These are phyloP conservation scores for Apiospora sp. DNA, from an alignment of 2,329 filamentous ascomycete species.

Conservation along the genomic window DNA sequence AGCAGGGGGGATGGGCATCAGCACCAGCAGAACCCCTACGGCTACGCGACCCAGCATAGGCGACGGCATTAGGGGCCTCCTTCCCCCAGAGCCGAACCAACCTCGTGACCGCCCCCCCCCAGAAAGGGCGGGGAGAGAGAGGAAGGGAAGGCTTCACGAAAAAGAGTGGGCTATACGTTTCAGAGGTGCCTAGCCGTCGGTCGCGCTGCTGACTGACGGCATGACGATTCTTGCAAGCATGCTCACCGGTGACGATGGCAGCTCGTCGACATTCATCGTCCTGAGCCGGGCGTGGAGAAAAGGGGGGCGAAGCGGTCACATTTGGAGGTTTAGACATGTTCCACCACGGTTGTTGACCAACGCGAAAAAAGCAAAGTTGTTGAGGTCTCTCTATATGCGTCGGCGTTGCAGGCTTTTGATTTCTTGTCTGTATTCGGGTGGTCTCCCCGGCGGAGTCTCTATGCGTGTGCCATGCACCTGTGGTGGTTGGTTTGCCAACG, in stretches of 20 bases:
- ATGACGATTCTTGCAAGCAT: no score
- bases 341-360: conserved; percentile 11
- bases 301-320: conserved; percentile 6
- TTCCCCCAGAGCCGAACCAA: background rate
- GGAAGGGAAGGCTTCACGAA: background rate
- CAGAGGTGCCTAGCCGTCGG: conserved; percentile 4
- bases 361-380: background rate
- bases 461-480: background rate
- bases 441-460: background rate
- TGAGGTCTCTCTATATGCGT: background rate
- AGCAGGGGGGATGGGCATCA: background rate
- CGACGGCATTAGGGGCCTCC: background rate
- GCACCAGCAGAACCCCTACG: background rate
- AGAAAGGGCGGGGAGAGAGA: background rate
- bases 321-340: background rate
- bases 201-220: background rate
- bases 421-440: background rate
- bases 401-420: conserved; percentile 4
- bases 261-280: background rate
- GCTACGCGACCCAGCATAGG: background rate
- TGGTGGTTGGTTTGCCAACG: background rate
- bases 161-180: background rate
- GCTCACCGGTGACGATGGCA: background rate
- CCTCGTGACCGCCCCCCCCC: background rate
- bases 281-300: background rate